A percentile compares a stretch with the other conserved stretches of the same genome.
phyloP scores from a whole-genome alignment of 129 eudicot genomes.

The Artemisia tridentata region DNA sequence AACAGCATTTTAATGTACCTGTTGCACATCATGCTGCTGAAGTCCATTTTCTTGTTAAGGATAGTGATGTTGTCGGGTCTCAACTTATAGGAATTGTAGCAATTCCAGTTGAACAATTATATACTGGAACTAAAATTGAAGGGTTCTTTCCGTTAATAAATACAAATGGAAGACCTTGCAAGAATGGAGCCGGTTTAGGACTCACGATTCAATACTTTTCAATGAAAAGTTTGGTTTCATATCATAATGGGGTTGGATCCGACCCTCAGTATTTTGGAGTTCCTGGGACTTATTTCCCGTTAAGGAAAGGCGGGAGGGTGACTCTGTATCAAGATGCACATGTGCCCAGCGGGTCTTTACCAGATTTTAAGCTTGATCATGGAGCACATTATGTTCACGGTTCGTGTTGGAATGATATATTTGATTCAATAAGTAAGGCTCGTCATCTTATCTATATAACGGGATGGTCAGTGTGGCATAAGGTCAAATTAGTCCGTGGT shows the following conservation, averaged over 20 bases:
- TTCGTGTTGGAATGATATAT: conserved; percentile 90
- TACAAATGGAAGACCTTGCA: conserved; percentile 71
- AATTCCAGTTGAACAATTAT: conserved; percentile 73
- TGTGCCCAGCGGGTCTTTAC: conserved; percentile 68
- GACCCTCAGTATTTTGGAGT: conserved; percentile 73
- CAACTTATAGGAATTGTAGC: conserved; percentile 85
- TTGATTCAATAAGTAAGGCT: conserved; percentile 90
- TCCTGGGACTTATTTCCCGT: conserved; percentile 83
- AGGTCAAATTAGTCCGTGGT: conserved; percentile 76
- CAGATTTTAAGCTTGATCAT: conserved; percentile 65
- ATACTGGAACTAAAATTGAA: conserved; percentile 52
- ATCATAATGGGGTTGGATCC: conserved; percentile 81
- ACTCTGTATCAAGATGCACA: conserved; percentile 98
- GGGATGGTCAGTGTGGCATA: conserved; percentile 99
- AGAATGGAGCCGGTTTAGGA: conserved; percentile 78
- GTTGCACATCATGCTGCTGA: conserved; percentile 91
- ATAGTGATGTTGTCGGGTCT: conserved; percentile 88
- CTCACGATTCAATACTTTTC: conserved; percentile 74
- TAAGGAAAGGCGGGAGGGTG: conserved; percentile 83
- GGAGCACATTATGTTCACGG: conserved; percentile 80
- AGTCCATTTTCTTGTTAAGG: conserved; percentile 85
- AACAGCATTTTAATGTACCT: conserved; percentile 78
- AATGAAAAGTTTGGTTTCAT: conserved; percentile 57
- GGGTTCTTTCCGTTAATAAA: conserved; percentile 72
- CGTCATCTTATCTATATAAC: conserved; percentile 74